Conservation (phyloP, 2,329 filamentous ascomycete species). For the Zasmidium angulare region DNA sequence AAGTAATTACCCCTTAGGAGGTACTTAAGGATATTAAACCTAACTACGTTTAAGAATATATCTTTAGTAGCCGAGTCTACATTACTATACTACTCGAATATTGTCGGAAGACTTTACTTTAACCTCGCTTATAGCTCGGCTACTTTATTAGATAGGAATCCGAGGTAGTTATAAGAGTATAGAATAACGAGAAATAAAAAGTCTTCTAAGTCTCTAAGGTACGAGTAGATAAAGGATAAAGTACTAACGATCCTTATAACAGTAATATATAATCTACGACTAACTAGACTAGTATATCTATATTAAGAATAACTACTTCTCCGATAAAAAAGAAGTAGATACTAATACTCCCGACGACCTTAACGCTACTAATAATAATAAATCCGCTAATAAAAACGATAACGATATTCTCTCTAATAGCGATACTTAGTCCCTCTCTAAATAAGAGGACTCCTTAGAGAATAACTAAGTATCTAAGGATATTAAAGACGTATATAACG, state of each 20-base stretch:
- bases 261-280: no score
- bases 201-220: not conserved
- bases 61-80: conserved; percentile 6
- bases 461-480: no score
- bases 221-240: not conserved
- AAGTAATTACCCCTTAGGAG: conserved; percentile 7
- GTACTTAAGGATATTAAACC: not conserved
- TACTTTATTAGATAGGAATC: conserved; percentile 8
- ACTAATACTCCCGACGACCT: no score
- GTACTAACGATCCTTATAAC: not conserved
- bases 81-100: not conserved
- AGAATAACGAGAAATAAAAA: conserved; percentile 1
- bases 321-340: not conserved
- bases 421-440: no score
- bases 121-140: not conserved
- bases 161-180: not conserved
- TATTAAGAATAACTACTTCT: no score
- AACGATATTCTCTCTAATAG: no score
- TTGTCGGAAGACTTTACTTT: not conserved
- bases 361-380: no score
- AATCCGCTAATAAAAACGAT: no score
- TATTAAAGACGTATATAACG: no score
- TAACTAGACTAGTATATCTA: no score
- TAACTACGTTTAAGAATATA: not conserved
- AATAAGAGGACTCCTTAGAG: no score